Percentiles rank a stretch among this genome's conserved stretches.
phyloP scores from a whole-genome alignment of 139 green algal species.

The Prasinococcaceae sp. region DNA sequence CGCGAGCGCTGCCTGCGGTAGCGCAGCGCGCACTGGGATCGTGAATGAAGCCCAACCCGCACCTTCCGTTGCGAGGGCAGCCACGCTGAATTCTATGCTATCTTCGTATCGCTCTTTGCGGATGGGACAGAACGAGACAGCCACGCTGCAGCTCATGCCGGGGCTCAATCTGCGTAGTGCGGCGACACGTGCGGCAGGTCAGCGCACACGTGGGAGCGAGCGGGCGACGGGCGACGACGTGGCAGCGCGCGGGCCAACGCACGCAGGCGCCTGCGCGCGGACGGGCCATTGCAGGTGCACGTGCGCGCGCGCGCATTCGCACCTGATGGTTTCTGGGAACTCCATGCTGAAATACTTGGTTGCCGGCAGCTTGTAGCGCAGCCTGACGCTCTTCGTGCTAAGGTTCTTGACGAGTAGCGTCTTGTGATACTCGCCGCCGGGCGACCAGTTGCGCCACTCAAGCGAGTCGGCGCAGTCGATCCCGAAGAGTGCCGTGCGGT shows the following conservation, averaged over 20 bases:
- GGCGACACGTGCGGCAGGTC: no score
- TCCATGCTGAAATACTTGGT: conserved; percentile 55
- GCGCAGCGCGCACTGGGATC: conserved; percentile 30
- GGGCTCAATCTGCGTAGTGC: no score
- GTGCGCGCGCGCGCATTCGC: no score
- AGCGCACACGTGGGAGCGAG: no score
- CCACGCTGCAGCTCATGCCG: conserved; percentile 36
- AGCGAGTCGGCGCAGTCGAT: conserved; percentile 45
- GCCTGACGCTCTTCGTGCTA: conserved; percentile 29
- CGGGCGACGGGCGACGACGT: no score
- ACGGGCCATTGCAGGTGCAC: no score
- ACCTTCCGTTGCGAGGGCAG: neutral
- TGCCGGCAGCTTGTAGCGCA: conserved; percentile 40
- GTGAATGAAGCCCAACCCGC: conserved; percentile 22
- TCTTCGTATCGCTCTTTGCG: conserved; percentile 37
- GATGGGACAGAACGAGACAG: conserved; percentile 43
- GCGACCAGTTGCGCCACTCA: conserved; percentile 46
- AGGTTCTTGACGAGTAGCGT: conserved; percentile 50
- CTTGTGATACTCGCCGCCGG: conserved; percentile 40
- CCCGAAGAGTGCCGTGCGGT: conserved; percentile 26
- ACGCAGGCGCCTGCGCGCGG: no score
- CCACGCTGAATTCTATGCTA: conserved; percentile 31
- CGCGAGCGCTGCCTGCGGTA: conserved; percentile 31
- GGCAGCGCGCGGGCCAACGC: no score
- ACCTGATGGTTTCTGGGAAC: conserved; percentile 48